Evolutionary conservation across 768 basidiomycete genomes (phyloP).

Genomic region (Leccinellum albellum): DNA sequence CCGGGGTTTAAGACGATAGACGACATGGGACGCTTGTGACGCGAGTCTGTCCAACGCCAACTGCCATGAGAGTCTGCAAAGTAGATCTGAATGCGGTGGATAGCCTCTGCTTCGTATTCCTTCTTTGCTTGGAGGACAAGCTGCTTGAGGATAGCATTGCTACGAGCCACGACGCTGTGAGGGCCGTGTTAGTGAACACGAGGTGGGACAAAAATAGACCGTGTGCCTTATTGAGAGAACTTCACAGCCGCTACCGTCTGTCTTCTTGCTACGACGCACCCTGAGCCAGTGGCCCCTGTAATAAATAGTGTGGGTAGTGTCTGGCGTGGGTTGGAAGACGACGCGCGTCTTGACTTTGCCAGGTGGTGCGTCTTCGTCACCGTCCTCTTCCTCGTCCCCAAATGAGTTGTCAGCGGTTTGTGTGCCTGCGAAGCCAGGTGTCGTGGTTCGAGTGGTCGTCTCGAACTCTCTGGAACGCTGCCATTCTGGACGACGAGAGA

Average conservation of each 20-base stretch:
- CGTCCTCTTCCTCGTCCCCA: conserved; percentile 42
- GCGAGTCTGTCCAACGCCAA: conserved; percentile 85
- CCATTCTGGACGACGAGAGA: conserved; percentile 83
- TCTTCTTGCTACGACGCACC: conserved; percentile 65
- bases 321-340: conserved; percentile 83
- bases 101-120: conserved; percentile 82
- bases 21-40: conserved; percentile 84
- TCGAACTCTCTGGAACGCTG: conserved; percentile 87
- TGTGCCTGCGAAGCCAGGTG: conserved; percentile 50
- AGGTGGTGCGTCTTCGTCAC: conserved; percentile 47
- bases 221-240: conserved; percentile 69
- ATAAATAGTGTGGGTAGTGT: conserved; percentile 86
- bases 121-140: conserved; percentile 87
- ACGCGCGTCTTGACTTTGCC: conserved; percentile 75
- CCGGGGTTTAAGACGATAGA: conserved; percentile 86
- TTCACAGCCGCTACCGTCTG: conserved; percentile 66
- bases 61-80: conserved; percentile 85
- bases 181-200: conserved; percentile 10
- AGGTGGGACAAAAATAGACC: conserved; percentile 13
- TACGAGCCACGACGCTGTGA: conserved; percentile 74
- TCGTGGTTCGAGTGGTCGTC: conserved; percentile 74
- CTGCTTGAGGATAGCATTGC: conserved; percentile 80
- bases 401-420: conserved; percentile 53
- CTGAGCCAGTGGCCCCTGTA: conserved; percentile 83
- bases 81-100: conserved; percentile 85